Base-by-base conservation (phyloP, 768 basidiomycete species). In the Phanerochaete sordida region DNA sequence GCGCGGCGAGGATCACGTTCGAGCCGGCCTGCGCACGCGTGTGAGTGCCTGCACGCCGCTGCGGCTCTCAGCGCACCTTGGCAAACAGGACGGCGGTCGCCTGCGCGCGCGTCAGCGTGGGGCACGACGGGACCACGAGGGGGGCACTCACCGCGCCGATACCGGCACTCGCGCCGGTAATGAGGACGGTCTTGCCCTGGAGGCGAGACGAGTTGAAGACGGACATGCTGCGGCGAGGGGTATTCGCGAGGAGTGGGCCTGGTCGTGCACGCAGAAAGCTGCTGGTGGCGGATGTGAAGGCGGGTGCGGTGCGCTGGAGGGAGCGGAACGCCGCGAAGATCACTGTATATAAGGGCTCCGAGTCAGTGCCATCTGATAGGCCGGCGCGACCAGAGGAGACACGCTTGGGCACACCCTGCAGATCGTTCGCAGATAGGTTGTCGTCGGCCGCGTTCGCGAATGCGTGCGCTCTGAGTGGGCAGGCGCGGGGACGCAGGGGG, bases 61-160 rank as follows among this genome's bases (percentile, higher is more conserved):
- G 31, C 30, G 23, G 30, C 50, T 31, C 37, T 23, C 39, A 44
- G 59, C 68, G n/a, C 64, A 91, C 91, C 79, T 87, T 94, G 44
- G 95, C 94, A 64, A 96, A 97, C 50, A 97, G 82, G 48, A 93
- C 67, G 35, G 95, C 94, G 2, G 94, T 88, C 3, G 91, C 91
- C 91, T 95, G 70, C 37, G 39, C 48, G 47, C 16, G 31, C 15
- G 37, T 59, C 44, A 58, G 50, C 9, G 26, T 26, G 57, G 31
- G 44, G 26, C 21, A 19, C 21, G 24, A 57, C 28, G 21, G 39
- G 24, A 50, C 57, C 45, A 46, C 60, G 24, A 27, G 35, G 35
- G 46, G 58, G 39, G 60, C 33, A 74, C 87, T 70, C 68, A 92
- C 91, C 57, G 92, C 89, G 58, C 94, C 94, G 64, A 96, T 96